These are phyloP conservation scores for Lodderomyces oxycetoniae DNA, from an alignment of 1,139 yeast species.

Conservation along the genomic window DNA sequence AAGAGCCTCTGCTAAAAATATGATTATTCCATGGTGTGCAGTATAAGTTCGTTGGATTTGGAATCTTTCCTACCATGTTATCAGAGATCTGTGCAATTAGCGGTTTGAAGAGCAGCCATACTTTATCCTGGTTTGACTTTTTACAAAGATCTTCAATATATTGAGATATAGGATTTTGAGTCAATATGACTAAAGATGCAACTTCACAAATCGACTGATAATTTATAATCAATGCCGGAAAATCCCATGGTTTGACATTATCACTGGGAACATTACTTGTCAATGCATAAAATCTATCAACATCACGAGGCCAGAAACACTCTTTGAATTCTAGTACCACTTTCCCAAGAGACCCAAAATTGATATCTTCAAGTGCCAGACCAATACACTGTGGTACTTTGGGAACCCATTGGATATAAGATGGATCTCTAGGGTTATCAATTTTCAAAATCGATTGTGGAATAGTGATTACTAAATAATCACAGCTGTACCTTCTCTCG, in stretches of 20 bases:
- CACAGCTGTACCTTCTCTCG: constrained; percentile 27
- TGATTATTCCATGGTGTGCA: constrained; percentile 69
- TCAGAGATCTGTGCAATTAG: constrained; percentile 27
- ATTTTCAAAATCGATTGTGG: constrained; percentile 65
- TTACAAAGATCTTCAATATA: constrained; percentile 26
- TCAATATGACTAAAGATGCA: constrained; percentile 51
- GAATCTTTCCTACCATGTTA: constrained; percentile 15
- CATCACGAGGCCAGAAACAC: constrained; percentile 59
- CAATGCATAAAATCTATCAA: constrained; percentile 49
- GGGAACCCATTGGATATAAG: constrained; percentile 58
- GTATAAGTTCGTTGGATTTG: constrained; percentile 49
- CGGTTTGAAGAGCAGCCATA: constrained; percentile 39
- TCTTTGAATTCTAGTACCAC: constrained; percentile 65
- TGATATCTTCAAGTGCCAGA: constrained; percentile 46
- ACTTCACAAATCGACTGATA: neutral
- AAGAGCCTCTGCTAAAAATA: constrained; percentile 68
- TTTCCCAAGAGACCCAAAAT: constrained; percentile 74
- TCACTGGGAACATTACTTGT: constrained; percentile 25
- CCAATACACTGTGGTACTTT: constrained; percentile 45
- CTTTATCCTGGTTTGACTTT: constrained; percentile 24
- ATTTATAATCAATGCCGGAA: constrained; percentile 4
- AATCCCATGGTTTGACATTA: constrained; percentile 14
- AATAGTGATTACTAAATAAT: constrained; percentile 63
- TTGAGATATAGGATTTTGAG: constrained; percentile 68
- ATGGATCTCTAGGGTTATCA: constrained; percentile 24